Conservation (phyloP, 169 alveolate species). For the Theileria orientalis region DNA sequence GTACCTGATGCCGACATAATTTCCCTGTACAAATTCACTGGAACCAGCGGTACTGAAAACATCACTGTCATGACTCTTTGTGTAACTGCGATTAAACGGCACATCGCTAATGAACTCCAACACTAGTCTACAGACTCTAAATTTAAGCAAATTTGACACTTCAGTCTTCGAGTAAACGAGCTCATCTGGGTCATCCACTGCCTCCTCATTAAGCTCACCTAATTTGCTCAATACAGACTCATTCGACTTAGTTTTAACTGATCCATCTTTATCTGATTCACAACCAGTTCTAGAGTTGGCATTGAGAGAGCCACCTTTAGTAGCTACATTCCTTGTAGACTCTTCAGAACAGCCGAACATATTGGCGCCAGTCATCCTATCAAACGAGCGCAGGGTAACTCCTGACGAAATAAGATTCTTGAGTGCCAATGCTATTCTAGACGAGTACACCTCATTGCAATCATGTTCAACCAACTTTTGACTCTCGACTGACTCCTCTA, state of each 20-base stretch:
- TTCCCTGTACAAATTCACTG: not conserved
- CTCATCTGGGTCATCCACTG: not conserved
- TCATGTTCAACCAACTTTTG: constrained; percentile 54
- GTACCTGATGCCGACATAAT: not conserved
- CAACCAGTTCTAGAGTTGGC: no score
- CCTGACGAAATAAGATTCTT: not conserved
- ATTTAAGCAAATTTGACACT: not conserved
- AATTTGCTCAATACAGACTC: no score
- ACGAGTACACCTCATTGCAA: constrained; percentile 28
- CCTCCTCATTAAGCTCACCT: no score
- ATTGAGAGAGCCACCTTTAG: no score
- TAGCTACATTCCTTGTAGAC: no score
- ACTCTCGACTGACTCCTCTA: constrained; percentile 50
- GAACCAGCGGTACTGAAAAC: no score
- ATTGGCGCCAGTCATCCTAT: no score
- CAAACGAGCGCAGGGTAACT: not conserved
- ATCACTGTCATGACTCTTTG: no score
- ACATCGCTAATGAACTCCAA: constrained; percentile 1
- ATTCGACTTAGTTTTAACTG: not conserved
- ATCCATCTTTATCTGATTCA: not conserved
- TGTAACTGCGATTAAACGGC: no score
- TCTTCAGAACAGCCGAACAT: no score
- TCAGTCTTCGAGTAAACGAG: constrained; percentile 1
- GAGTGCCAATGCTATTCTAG: constrained; percentile 9
- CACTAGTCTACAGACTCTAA: constrained; percentile 2